These are phyloP conservation scores for Xylaria curta DNA, from an alignment of 495 filamentous ascomycete genomes.

Conservation along the genomic window DNA sequence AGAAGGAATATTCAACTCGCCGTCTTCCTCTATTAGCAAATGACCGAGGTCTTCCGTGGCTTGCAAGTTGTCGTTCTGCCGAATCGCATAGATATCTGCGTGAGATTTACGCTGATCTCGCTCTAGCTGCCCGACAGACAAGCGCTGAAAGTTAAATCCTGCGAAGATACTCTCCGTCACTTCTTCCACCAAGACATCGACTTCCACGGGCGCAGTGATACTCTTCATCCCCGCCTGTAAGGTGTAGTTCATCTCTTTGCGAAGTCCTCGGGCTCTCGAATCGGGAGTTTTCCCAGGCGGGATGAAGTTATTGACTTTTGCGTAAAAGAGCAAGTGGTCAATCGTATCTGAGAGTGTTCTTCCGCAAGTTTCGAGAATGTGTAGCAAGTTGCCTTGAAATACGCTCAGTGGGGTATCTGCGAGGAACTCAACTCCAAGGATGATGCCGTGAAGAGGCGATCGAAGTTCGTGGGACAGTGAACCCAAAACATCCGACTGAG, in stretches of 20 bases:
- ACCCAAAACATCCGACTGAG: slow-evolving; percentile 72
- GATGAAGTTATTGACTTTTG: slow-evolving; percentile 63
- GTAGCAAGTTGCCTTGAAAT: slow-evolving; percentile 65
- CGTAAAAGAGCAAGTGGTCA: slow-evolving; percentile 72
- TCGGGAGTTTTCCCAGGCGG: slow-evolving; percentile 21
- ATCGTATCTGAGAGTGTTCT: slow-evolving; percentile 78
- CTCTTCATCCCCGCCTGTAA: slow-evolving; percentile 27
- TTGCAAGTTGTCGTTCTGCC: slow-evolving; percentile 20
- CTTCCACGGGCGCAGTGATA: slow-evolving; percentile 36
- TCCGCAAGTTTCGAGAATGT: slow-evolving; percentile 75
- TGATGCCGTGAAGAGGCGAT: slow-evolving; percentile 75
- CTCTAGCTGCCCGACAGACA: slow-evolving; percentile 30
- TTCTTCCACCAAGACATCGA: slow-evolving; percentile 61
- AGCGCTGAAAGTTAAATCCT: slow-evolving; percentile 50
- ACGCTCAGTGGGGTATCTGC: slow-evolving; percentile 56
- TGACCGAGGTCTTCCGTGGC: slow-evolving; percentile 18
- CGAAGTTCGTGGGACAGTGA: slow-evolving; percentile 78
- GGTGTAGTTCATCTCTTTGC: slow-evolving; percentile 45
- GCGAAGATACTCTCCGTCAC: slow-evolving; percentile 63
- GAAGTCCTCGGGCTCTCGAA: slow-evolving; percentile 18
- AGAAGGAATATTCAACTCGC: not conserved
- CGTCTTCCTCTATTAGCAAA: not conserved
- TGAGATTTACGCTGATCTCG: slow-evolving; percentile 16
- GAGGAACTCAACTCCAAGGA: slow-evolving; percentile 73
- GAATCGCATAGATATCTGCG: slow-evolving; percentile 21